A percentile compares a stretch with the other conserved stretches of the same genome.
Conservation (phyloP, 2,329 filamentous ascomycete species). For the Scedosporium boydii region DNA sequence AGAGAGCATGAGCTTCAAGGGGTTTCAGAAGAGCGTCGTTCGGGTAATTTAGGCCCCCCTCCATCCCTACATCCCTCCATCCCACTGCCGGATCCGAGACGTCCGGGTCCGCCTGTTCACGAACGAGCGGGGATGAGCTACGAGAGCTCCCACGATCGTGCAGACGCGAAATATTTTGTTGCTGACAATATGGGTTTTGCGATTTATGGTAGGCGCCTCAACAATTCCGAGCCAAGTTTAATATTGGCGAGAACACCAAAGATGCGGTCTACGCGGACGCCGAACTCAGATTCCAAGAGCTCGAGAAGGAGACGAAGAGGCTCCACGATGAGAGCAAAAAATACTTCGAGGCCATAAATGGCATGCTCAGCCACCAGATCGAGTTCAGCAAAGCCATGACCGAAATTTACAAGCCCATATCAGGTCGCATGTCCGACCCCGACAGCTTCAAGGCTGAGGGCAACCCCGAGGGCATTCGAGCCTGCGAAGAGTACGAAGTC, state of each 20-base stretch:
- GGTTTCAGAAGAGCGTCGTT: constrained; percentile 80
- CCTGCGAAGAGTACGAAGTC: constrained; percentile 90
- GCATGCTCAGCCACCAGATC: constrained; percentile 95
- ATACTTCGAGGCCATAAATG: constrained; percentile 96
- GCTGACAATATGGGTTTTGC: neutral
- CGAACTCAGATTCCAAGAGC: constrained; percentile 84
- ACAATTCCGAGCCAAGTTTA: constrained; percentile 84
- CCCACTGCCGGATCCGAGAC: constrained; percentile 8
- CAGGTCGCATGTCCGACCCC: constrained; percentile 88
- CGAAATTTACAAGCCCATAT: constrained; percentile 97
- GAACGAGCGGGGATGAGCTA: neutral
- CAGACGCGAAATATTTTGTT: neutral
- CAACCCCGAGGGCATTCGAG: constrained; percentile 85
- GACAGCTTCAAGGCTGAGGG: constrained; percentile 72
- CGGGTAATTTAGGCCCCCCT: constrained; percentile 50
- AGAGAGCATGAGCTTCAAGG: constrained; percentile 82
- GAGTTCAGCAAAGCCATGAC: constrained; percentile 94
- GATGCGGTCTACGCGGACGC: constrained; percentile 92
- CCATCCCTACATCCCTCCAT: constrained; percentile 5
- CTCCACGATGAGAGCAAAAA: constrained; percentile 95
- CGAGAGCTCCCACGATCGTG: neutral
- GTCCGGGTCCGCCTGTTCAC: neutral
- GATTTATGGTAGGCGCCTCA: constrained; percentile 60
- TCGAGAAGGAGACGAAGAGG: constrained; percentile 93
- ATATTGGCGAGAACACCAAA: constrained; percentile 90